These are phyloP conservation scores for Panaeolus cyanescens DNA, from an alignment of 768 basidiomycete species.

Conservation along the genomic window DNA sequence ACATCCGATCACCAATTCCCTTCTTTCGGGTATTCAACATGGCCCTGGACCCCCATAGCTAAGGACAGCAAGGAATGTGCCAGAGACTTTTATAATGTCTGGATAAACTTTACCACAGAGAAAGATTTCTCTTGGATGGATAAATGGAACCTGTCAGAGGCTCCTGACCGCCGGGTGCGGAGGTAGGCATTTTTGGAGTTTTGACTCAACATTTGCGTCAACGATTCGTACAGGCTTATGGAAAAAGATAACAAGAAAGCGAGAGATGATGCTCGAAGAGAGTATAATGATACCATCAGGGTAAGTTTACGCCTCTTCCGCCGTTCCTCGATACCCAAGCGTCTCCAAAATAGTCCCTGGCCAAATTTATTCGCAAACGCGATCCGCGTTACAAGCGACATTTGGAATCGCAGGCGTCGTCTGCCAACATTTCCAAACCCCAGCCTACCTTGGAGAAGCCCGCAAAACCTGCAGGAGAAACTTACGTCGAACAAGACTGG, in stretches of 20 bases:
- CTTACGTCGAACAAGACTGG: constrained; percentile 89
- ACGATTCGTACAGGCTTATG: constrained; percentile 61
- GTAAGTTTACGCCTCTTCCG: constrained; percentile 43
- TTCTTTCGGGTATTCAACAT: constrained; percentile 78
- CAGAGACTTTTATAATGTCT: constrained; percentile 79
- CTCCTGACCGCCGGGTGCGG: constrained; percentile 83
- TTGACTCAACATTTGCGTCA: not conserved
- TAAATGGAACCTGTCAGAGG: constrained; percentile 80
- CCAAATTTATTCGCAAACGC: constrained; percentile 78
- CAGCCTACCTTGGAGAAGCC: constrained; percentile 21
- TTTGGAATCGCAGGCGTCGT: constrained; percentile 45
- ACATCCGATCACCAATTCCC: constrained; percentile 58
- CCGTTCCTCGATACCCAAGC: not conserved
- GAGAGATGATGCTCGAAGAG: constrained; percentile 81
- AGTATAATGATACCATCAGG: constrained; percentile 90
- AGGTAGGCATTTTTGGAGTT: constrained; percentile 45
- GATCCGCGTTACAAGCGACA: constrained; percentile 85
- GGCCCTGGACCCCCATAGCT: constrained; percentile 62
- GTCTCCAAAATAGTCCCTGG: constrained; percentile 54
- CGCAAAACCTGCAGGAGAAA: constrained; percentile 32
- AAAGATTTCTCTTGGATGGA: constrained; percentile 92
- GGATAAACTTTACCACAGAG: constrained; percentile 83
- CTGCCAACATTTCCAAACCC: constrained; percentile 31
- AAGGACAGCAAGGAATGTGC: constrained; percentile 52
- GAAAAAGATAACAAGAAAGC: constrained; percentile 96